phyloP scores from a whole-genome alignment of 192 early-diverging fungal genomes.

The Chytriomyces sp. region DNA sequence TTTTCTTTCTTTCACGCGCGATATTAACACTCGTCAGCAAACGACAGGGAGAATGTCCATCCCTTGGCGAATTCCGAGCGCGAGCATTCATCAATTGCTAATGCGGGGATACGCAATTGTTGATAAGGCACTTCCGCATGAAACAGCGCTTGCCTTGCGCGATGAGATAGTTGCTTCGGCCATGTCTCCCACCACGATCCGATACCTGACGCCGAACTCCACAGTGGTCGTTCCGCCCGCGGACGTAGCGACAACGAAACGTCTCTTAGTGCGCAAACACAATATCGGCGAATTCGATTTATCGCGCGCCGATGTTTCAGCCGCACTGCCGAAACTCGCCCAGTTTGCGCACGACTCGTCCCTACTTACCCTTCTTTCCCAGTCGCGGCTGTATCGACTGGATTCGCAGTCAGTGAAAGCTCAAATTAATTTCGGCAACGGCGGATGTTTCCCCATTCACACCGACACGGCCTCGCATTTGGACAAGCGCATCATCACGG shows the following conservation, averaged over 20 bases:
- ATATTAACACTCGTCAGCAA: too few species aligned
- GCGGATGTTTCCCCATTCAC: slow-evolving; percentile 2
- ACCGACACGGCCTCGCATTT: not conserved
- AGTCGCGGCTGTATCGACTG: too few species aligned
- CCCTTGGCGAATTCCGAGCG: too few species aligned
- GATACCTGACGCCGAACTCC: slow-evolving; percentile 1
- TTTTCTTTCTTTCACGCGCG: too few species aligned
- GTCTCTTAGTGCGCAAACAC: not conserved
- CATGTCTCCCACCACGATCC: not conserved
- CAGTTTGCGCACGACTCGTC: not conserved
- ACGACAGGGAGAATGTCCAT: too few species aligned
- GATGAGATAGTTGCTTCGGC: slow-evolving; percentile 6
- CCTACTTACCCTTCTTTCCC: not conserved
- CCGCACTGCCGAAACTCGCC: not conserved
- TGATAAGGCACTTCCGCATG: slow-evolving; percentile 6
- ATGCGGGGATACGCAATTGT: slow-evolving; percentile 12
- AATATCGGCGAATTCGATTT: slow-evolving; percentile 20
- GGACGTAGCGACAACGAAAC: not conserved
- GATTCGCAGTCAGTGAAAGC: slow-evolving; percentile 9
- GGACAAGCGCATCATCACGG: not conserved
- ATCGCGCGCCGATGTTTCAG: not conserved
- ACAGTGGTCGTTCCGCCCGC: not conserved
- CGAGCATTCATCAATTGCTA: too few species aligned
- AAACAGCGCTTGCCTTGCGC: not conserved
- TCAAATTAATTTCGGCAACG: slow-evolving; percentile 16